Conservation (phyloP, 2,329 filamentous ascomycete genomes). For the Sphaerulina vaccinii region DNA sequence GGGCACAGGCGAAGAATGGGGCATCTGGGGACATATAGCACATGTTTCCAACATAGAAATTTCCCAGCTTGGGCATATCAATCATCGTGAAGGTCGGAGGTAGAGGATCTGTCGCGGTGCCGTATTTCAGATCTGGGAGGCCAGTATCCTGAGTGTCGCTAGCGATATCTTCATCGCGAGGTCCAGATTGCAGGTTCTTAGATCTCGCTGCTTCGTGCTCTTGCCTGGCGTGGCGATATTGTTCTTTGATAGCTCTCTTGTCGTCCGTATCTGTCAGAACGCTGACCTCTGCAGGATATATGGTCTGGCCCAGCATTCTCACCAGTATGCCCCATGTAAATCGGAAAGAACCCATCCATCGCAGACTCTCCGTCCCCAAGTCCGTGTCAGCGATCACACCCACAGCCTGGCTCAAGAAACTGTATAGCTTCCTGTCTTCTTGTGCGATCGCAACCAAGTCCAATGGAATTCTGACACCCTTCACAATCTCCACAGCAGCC, state of each 20-base stretch:
- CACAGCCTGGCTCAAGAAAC: conserved; percentile 85
- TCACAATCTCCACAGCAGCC: conserved; percentile 80
- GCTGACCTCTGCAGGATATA: conserved; percentile 87
- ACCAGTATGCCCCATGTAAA: conserved; percentile 85
- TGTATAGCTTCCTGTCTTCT: conserved; percentile 69
- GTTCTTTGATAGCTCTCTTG: conserved; percentile 70
- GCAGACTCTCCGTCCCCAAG: conserved; percentile 81
- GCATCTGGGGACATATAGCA: conserved; percentile 82
- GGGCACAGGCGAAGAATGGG: conserved; percentile 82
- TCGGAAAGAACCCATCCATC: conserved; percentile 86
- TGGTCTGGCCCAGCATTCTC: conserved; percentile 69
- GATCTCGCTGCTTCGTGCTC: conserved; percentile 30
- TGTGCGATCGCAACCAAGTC: conserved; percentile 89
- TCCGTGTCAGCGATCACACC: conserved; percentile 90
- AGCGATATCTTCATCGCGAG: conserved; percentile 17
- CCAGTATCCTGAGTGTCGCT: conserved; percentile 24
- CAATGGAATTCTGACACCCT: conserved; percentile 78
- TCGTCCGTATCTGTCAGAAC: conserved; percentile 77
- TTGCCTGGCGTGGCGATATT: conserved; percentile 55
- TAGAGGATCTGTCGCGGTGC: conserved; percentile 73
- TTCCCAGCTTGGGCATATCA: conserved; percentile 76
- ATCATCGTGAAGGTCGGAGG: conserved; percentile 74
- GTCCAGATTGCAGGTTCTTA: conserved; percentile 24
- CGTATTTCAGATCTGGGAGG: conserved; percentile 72
- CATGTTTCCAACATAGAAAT: conserved; percentile 95